These are phyloP conservation scores for Coemansia sp. DNA, from an alignment of 192 early-diverging fungal genomes.

Conservation along the genomic window DNA sequence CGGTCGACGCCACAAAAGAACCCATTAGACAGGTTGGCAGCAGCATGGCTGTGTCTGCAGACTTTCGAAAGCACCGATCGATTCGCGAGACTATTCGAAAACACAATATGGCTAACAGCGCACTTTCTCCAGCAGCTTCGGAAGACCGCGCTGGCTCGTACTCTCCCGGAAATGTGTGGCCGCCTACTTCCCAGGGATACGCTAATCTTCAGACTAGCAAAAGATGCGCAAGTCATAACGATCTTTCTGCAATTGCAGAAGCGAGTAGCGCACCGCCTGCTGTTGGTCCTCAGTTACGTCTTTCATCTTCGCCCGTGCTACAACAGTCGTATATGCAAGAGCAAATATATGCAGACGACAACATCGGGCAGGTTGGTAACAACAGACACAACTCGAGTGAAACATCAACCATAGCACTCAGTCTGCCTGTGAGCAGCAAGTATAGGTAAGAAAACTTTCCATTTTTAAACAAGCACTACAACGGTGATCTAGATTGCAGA, in stretches of 20 bases:
- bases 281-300: not conserved
- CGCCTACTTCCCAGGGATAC: not conserved
- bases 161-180: not conserved
- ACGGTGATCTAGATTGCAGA: too few relatives aligned
- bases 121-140: not conserved
- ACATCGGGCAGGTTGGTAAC: not conserved
- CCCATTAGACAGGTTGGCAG: constrained; percentile 1
- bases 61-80: constrained; percentile 51
- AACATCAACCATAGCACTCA: not conserved
- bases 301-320: not conserved
- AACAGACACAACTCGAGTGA: not conserved
- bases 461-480: too few relatives aligned
- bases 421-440: not conserved
- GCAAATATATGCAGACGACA: not conserved
- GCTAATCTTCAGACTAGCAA: not conserved
- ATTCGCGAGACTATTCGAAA: constrained; percentile 31
- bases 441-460: not conserved
- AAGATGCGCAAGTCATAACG: not conserved
- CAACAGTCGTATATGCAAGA: not conserved
- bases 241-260: not conserved
- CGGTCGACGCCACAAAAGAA: constrained; percentile 22
- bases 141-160: not conserved
- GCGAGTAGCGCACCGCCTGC: not conserved
- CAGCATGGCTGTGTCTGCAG: constrained; percentile 11
- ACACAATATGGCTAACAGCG: not conserved